A percentile compares a stretch with the other conserved stretches of the same genome.
Evolutionary conservation across 106 monocot genomes (phyloP).

Genomic region (Narthecium ossifragum): DNA sequence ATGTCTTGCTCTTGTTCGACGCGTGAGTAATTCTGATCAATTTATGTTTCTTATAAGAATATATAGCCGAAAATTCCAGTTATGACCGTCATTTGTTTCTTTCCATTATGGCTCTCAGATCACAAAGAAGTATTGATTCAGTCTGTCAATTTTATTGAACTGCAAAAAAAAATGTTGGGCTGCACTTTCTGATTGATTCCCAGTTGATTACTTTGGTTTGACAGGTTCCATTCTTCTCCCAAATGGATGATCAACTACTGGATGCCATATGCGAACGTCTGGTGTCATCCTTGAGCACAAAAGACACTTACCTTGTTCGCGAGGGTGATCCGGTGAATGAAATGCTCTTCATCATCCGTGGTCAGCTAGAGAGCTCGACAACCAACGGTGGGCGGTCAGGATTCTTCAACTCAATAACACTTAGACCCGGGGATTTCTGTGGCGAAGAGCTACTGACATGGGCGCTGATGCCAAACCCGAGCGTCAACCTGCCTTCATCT

Average conservation of each 20-base stretch:
- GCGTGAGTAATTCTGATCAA: no score
- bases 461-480: conserved; percentile 56
- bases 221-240: conserved; percentile 86
- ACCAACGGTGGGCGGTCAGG: conserved; percentile 63
- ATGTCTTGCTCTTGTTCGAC: conserved; percentile 79
- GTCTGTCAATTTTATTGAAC: no score
- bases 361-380: conserved; percentile 71
- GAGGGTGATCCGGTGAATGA: conserved; percentile 85
- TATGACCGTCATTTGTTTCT: no score
- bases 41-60: no score
- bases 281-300: conserved; percentile 61
- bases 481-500: conserved; percentile 47
- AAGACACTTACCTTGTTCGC: conserved; percentile 55
- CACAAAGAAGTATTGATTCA: no score
- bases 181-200: no score
- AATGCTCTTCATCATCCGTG: conserved; percentile 86
- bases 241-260: conserved; percentile 80
- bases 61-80: no score
- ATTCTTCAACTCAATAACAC: conserved; percentile 82
- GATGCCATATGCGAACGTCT: conserved; percentile 85
- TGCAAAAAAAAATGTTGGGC: no score
- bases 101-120: no score
- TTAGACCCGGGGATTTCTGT: conserved; percentile 75
- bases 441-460: conserved; percentile 82
- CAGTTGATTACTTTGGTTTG: no score